Evolutionary conservation across 371 early-diverging fungal species (phyloP).

Genomic region (Entomophthora muscae): DNA sequence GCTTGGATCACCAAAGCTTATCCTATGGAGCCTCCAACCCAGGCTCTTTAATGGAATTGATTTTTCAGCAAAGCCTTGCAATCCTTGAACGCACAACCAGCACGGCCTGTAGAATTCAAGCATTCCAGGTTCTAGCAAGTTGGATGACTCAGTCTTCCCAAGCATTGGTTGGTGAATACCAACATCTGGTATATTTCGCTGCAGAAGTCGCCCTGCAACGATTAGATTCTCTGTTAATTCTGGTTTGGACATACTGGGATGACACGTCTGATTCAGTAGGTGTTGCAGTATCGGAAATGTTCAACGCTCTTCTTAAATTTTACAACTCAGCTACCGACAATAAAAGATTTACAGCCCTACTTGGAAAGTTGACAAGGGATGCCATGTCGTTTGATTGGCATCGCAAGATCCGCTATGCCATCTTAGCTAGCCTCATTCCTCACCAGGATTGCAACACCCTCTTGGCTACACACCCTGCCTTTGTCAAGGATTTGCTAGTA

Average conservation of each 20-base stretch:
- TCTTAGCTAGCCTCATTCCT: slow-evolving; percentile 39
- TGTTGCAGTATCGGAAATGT: background rate
- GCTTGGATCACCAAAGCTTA: background rate
- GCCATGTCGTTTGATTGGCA: slow-evolving; percentile 31
- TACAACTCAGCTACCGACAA: background rate
- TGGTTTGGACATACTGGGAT: background rate
- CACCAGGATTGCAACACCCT: slow-evolving; percentile 32
- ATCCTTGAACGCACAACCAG: background rate
- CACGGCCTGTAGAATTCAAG: background rate
- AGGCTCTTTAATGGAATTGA: background rate
- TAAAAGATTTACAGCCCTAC: slow-evolving; percentile 11
- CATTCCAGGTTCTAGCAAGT: background rate
- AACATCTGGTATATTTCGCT: background rate
- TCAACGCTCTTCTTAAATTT: background rate
- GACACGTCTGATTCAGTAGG: background rate
- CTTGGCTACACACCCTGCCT: slow-evolving; percentile 27
- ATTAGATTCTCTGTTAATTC: background rate
- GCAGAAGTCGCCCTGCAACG: background rate
- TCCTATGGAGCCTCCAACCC: background rate
- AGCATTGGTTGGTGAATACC: background rate
- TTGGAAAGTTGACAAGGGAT: slow-evolving; percentile 21
- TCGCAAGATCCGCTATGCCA: slow-evolving; percentile 49
- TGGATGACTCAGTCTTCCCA: background rate
- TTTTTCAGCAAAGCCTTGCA: background rate
- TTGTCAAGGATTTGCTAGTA: slow-evolving; percentile 31